phyloP scores from a whole-genome alignment of 331 rosid species.

The Acacia pycnantha region DNA sequence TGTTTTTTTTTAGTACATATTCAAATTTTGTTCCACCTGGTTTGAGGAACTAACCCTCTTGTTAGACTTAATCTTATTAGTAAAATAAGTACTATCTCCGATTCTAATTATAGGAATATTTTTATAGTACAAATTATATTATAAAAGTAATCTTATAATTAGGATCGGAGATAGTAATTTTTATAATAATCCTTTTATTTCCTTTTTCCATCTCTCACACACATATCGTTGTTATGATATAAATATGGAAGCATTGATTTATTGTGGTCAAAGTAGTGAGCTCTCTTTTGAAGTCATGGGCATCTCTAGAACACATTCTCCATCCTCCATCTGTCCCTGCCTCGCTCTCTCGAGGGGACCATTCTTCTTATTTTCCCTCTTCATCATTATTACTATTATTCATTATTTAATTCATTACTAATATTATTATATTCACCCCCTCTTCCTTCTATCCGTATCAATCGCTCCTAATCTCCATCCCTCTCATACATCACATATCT shows the following conservation, averaged over 20 bases:
- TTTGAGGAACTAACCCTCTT: too few relatives aligned
- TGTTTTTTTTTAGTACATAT: too few relatives aligned
- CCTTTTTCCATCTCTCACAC: not conserved
- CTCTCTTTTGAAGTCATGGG: not conserved
- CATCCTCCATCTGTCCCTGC: slow-evolving; percentile 17
- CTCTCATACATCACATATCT: not conserved
- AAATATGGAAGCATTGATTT: not conserved
- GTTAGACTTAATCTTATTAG: too few relatives aligned
- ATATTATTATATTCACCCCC: not conserved
- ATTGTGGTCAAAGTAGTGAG: not conserved
- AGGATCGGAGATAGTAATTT: too few relatives aligned
- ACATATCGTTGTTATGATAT: too few relatives aligned
- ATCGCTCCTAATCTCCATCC: not conserved
- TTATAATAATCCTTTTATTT: too few relatives aligned
- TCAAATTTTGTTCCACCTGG: too few relatives aligned
- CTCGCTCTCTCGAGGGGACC: slow-evolving; percentile 34
- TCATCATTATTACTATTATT: not conserved
- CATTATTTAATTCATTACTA: not conserved
- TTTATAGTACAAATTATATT: too few relatives aligned
- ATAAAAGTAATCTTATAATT: too few relatives aligned
- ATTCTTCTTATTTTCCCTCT: not conserved
- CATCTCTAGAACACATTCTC: slow-evolving; percentile 35
- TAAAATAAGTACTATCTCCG: too few relatives aligned
- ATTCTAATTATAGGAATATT: too few relatives aligned
- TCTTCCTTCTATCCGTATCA: not conserved